Base-by-base conservation (phyloP, 2,329 filamentous ascomycete genomes). In the Calcarisporium arbuscula region DNA sequence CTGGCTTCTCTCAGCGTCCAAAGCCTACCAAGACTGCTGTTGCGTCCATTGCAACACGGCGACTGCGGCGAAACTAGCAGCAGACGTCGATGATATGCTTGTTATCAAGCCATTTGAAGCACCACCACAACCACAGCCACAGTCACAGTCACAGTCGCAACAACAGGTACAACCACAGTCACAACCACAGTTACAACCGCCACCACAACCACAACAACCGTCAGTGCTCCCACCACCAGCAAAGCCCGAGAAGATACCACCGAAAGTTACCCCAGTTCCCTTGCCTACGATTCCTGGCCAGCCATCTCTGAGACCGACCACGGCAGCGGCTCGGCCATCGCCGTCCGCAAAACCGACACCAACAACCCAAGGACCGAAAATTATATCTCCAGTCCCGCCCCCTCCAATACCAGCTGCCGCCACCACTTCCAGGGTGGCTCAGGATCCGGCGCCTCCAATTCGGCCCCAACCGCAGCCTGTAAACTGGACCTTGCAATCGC, bases 1-100 rank as follows among this genome's bases (percentile, higher is more conserved):
- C 31, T 74, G 70, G 69, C 61, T 74, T 3, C 53, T 68, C 7
- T 69, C 68, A 19, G 47, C 53, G 12, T 72, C 69, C 11, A 57
- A 52, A 39, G 64, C 70, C 45, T 65, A 68, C 30, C 58, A 48
- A 28, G 65, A 72, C 41, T 74, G 70, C 48, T 69, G 65, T 33
- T 74, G 70, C 41, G 59, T 67, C 10, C 62, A 70, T 30, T 74
- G 70, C 50, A 67, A 65, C 36, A 42, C 53, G 5, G 47, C 53
- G 7, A 54, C 32, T 20, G 36, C 43, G 9, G 29, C 47, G 15
- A 61, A 52, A 34, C 44, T 44, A 7, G 31, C 42, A 4, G 14
- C 35, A 5, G 32, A 41, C 31, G 26, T 35, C 8, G 60, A 62
- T 3, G 58, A 60, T 9, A 44, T 38, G 4, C 45, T 50, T 20